Conservation (phyloP, 345 rosid genomes). For the Aegle marmelos region DNA sequence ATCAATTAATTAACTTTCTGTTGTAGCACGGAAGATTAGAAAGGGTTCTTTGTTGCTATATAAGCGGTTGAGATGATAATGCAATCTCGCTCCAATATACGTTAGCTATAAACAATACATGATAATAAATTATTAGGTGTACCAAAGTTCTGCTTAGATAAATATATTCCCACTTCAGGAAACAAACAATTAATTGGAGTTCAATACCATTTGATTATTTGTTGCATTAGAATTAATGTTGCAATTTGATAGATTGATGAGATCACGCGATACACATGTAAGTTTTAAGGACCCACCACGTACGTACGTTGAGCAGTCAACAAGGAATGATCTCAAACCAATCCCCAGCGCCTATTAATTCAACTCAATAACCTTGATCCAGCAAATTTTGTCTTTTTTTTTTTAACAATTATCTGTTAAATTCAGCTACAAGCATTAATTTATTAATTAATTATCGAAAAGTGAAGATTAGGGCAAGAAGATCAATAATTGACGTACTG, state of each 20-base stretch:
- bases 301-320: background rate
- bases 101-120: background rate
- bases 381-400: no score
- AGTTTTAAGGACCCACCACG: background rate
- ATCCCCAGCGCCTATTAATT: background rate
- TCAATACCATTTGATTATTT: background rate
- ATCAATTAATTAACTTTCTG: background rate
- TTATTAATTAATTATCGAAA: no score
- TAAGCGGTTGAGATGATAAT: constrained; percentile 1
- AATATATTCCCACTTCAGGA: background rate
- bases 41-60: constrained; percentile 9
- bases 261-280: constrained; percentile 2
- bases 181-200: background rate
- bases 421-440: no score
- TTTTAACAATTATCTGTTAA: no score
- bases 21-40: background rate
- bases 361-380: no score
- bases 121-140: background rate
- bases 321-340: background rate
- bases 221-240: background rate
- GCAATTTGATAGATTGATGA: background rate
- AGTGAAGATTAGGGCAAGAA: no score
- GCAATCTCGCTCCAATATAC: background rate
- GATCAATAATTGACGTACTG: no score
- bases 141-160: background rate